Evolutionary conservation across 2,329 filamentous ascomycete species (phyloP), one percentile per base, ranked within the genome.

Genomic region (Cordyceps tenuipes): DNA sequence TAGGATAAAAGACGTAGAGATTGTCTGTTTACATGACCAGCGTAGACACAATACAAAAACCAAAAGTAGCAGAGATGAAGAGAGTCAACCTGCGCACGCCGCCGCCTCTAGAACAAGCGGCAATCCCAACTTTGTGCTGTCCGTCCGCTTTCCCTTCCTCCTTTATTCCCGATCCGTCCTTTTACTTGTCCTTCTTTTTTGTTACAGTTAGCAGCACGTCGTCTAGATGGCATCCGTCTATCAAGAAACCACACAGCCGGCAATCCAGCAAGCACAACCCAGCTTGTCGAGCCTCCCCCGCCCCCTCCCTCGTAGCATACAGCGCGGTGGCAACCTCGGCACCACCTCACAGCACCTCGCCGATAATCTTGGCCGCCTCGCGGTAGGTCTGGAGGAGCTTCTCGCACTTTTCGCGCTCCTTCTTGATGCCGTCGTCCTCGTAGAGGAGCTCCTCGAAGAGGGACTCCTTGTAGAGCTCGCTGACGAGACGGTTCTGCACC

Each of bases 381-480:
- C 91, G 91, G 78, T 99, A 99, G 21, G 94, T 99, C 72, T 89
- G 86, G 64, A 97, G 83, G 65, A 99, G 80, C 73, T 91, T 94
- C 80, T 99, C 94, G 76, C 94, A 99, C 82, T 99, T 99, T 78
- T 97, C 93, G 63, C 93, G 86, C 77, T 97, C 93, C 70, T 91
- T 92, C 82, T 97, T 97, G 72, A 99, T 93, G 23, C 86, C 90
- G 70, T 99, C 94, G 70, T 99, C 94, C 74, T 99, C 94, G 75
- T 99, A 97, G 44, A 99, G 79, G 59, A 99, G 82, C 72, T 99
- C 93, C 67, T 91, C 86, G 68, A 97, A 97, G 39, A 96, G 78
- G 39, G 85, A 77, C 73, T 97, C 94, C 75, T 90, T 93, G 80
- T 99, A 99, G 55, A 99, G 80, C 72, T 96, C 90, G 71, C 90